Evolutionary conservation across 1,139 yeast genomes (phyloP).

Genomic region (Taphrina sp.): DNA sequence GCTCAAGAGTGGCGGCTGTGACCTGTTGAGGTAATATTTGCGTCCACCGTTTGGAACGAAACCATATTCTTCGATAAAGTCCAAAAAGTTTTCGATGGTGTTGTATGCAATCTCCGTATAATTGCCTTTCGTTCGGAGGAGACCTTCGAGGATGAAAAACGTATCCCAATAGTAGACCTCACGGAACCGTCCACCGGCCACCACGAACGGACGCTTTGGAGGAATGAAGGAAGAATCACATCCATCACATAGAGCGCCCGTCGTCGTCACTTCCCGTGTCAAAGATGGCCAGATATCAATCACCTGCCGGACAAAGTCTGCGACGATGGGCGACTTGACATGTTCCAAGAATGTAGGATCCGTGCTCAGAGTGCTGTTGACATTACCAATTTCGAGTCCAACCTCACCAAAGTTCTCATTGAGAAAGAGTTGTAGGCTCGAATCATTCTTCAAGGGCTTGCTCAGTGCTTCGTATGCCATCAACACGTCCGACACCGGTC

Average conservation of each 20-base stretch:
- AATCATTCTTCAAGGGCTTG: slow-evolving; percentile 9
- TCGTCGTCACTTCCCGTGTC: slow-evolving; percentile 15
- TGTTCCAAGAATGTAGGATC: slow-evolving; percentile 16
- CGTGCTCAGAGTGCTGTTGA: slow-evolving; percentile 3
- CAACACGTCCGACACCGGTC: slow-evolving; percentile 27
- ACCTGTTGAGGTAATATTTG: slow-evolving; percentile 31
- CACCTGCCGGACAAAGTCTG: slow-evolving; percentile 28
- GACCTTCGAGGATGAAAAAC: slow-evolving; percentile 32
- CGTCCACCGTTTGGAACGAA: slow-evolving; percentile 34
- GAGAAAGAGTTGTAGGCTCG: slow-evolving; percentile 12
- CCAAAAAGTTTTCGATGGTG: slow-evolving; percentile 25
- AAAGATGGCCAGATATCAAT: slow-evolving; percentile 27
- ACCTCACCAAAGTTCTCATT: slow-evolving; percentile 23
- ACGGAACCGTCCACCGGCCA: slow-evolving; percentile 32
- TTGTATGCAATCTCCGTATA: slow-evolving; percentile 17
- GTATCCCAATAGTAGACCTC: slow-evolving; percentile 34
- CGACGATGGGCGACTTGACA: slow-evolving; percentile 18
- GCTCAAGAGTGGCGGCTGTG: slow-evolving; percentile 32
- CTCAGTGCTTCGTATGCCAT: slow-evolving; percentile 11
- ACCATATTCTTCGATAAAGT: slow-evolving; percentile 20
- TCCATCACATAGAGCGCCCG: slow-evolving; percentile 14
- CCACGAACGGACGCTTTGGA: slow-evolving; percentile 26
- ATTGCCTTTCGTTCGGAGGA: slow-evolving; percentile 12
- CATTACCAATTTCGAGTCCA: slow-evolving; percentile 18
- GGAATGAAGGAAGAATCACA: slow-evolving; percentile 32